These are phyloP conservation scores for Ogataea henricii DNA, from an alignment of 805 yeast species.

Conservation along the genomic window DNA sequence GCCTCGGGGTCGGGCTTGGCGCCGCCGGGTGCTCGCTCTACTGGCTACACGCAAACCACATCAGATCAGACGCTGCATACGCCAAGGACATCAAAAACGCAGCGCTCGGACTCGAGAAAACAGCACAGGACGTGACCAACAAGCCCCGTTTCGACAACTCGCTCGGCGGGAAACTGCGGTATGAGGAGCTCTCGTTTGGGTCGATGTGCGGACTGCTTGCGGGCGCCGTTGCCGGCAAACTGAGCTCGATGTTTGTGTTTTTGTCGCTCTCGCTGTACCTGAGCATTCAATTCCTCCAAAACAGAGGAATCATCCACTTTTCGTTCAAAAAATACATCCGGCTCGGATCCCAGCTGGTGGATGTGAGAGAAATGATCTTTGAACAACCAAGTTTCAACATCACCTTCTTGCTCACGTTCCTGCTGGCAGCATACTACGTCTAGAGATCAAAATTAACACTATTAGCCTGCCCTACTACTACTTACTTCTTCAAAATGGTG, in stretches of 20 bases:
- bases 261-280: constrained; percentile 48
- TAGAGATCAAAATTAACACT: constrained; percentile 4
- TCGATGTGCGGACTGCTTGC: constrained; percentile 59
- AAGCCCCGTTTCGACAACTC: constrained; percentile 36
- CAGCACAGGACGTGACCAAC: constrained; percentile 14
- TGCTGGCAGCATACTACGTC: constrained; percentile 59
- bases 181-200: constrained; percentile 64
- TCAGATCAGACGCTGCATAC: constrained; percentile 24
- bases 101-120: constrained; percentile 12
- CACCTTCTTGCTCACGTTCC: constrained; percentile 53
- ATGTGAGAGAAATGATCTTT: constrained; percentile 52
- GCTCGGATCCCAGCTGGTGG: constrained; percentile 42
- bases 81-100: constrained; percentile 15
- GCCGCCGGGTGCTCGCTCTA: constrained; percentile 23
- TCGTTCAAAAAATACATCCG: constrained; percentile 40
- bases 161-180: constrained; percentile 52
- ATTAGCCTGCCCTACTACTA: not conserved
- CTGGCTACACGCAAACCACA: constrained; percentile 20
- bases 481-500: constrained; percentile 76
- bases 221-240: constrained; percentile 63
- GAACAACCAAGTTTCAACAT: constrained; percentile 64
- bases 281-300: constrained; percentile 54
- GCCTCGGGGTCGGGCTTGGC: constrained; percentile 23
- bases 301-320: constrained; percentile 52
- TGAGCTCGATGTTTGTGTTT: constrained; percentile 54